Evolutionary conservation across 371 early-diverging fungal genomes (phyloP).

Genomic region (Paraphysoderma sedebokerense): DNA sequence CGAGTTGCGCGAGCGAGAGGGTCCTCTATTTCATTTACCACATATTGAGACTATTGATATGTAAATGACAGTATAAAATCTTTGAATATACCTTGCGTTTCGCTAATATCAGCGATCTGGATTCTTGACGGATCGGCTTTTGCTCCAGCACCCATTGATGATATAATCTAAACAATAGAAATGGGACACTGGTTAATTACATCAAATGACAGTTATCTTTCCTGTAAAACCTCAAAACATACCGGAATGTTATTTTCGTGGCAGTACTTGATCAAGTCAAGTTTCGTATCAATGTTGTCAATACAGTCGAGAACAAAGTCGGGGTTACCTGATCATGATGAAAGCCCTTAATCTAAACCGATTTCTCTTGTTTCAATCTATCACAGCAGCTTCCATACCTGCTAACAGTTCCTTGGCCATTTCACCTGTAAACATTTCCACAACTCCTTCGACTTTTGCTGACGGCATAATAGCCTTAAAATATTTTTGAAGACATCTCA

Average conservation of each 20-base stretch:
- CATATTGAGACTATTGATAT: neutral
- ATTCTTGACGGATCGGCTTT: conserved; percentile 85
- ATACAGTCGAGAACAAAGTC: conserved; percentile 79
- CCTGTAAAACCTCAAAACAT: neutral
- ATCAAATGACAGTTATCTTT: neutral
- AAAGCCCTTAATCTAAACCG: neutral
- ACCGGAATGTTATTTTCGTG: conserved; percentile 38
- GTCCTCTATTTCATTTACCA: conserved; percentile 44
- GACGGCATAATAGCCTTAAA: conserved; percentile 60
- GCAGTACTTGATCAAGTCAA: conserved; percentile 75
- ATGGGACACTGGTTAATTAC: neutral
- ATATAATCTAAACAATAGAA: conserved; percentile 28
- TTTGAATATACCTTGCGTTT: conserved; percentile 49
- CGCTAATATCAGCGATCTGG: conserved; percentile 84
- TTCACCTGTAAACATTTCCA: conserved; percentile 51
- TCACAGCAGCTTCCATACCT: conserved; percentile 15
- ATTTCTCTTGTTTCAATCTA: neutral
- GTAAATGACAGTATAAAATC: neutral
- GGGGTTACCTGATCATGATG: conserved; percentile 23
- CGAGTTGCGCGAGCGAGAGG: conserved; percentile 76
- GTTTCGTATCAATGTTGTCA: conserved; percentile 85
- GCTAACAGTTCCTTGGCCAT: conserved; percentile 48
- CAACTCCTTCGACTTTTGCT: conserved; percentile 52
- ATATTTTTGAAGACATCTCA: conserved; percentile 46
- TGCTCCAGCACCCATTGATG: conserved; percentile 89